Evolutionary conservation across 73 alveolate genomes (phyloP).

Genomic region (Paramecium octaurelia): DNA sequence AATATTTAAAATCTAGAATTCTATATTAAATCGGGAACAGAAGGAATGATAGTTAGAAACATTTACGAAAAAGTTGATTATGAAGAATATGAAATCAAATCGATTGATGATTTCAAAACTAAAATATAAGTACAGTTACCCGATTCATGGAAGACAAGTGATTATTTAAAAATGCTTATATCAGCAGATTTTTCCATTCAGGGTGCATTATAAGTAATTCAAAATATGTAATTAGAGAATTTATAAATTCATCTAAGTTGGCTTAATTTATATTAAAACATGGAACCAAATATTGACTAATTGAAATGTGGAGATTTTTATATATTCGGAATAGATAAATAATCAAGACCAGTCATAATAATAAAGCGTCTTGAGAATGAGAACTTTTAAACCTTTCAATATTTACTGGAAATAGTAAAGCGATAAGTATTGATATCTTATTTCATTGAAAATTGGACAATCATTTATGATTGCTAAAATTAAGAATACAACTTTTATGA

Average conservation of each 20-base stretch:
- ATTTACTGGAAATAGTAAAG: neutral
- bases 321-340: neutral
- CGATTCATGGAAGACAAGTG: constrained; percentile 1
- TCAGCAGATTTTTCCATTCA: neutral
- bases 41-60: constrained; percentile 14
- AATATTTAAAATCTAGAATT: neutral
- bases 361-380: neutral
- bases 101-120: neutral
- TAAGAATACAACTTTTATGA: neutral
- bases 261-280: neutral
- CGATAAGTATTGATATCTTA: neutral
- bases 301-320: constrained; percentile 1
- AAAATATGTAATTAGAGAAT: neutral
- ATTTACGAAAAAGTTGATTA: constrained; percentile 33
- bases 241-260: constrained; percentile 13
- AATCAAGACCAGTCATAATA: neutral
- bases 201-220: neutral
- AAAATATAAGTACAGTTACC: neutral
- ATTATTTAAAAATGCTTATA: neutral
- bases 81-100: constrained; percentile 15
- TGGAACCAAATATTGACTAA: neutral
- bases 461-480: neutral
- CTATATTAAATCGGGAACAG: constrained; percentile 28
- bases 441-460: constrained; percentile 30
- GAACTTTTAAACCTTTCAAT: neutral